Evolutionary conservation across 768 basidiomycete species (phyloP), one percentile per base, ranked within the genome.

Genomic region (Auricularia sp.): DNA sequence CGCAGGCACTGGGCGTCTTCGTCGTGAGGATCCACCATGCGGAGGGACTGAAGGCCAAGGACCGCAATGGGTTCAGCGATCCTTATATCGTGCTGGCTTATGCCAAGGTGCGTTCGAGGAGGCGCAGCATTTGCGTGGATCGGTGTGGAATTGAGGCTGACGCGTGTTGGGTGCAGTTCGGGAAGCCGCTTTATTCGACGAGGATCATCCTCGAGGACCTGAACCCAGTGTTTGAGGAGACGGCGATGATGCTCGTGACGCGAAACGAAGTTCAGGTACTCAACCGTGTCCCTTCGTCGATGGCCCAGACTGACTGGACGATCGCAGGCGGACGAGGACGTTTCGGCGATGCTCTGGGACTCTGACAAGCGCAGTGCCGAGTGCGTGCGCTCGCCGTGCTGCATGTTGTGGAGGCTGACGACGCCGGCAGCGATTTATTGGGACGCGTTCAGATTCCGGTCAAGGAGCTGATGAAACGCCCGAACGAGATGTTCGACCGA

Each of bases 221-320:
- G n/a, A 80, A 84, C 62, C 88, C 87, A 3, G 79, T 86, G 1
- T 90, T 82, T 77, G 87, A 88, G 69, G 88, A 91, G 76, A 86
- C 84, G 0, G 80, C 83, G 0, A 79, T 83, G 3, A 69, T 91
- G 0, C 73, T 89, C 2, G 78, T 91, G 7, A 83, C 84, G 5
- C 78, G 81, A 44, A 80, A 87, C 54, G 87, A 88, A 65, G 74
- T 89, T 61, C 83, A 51, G 47, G 47, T 51, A 1, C 21, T 7
- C 3, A 51, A 18, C 3, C 6, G 14, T 5, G 3, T 18, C 10
- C 1, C 1, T 18, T 51, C 21, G 5, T 21, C 43, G 43, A 18
- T 44, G 43, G 3, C 3, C 43, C 43, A 11, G 43, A 44, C 43
- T 44, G 43, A 10, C 3, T 18, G 2, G 43, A 0, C 68, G 69